Evolutionary conservation across 371 early-diverging fungal species (phyloP).

Genomic region (Mucor sp.): DNA sequence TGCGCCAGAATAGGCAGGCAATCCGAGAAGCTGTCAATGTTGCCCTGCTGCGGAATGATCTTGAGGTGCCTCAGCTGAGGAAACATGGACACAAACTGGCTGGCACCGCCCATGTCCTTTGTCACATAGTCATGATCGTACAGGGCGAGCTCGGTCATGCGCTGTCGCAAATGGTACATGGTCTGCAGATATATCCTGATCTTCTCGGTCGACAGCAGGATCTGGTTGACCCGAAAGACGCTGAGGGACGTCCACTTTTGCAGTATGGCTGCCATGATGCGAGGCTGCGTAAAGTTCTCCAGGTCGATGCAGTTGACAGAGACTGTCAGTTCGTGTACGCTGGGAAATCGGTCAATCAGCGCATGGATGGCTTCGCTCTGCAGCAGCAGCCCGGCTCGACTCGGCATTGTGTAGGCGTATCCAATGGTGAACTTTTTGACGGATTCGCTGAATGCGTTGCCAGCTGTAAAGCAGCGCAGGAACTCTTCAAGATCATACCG

Average conservation of each 20-base stretch:
- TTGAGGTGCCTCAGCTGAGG: constrained; percentile 6
- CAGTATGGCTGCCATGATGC: neutral
- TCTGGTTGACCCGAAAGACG: constrained; percentile 6
- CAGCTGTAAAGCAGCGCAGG: neutral
- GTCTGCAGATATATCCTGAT: constrained; percentile 8
- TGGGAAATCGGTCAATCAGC: constrained; percentile 2
- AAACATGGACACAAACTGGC: neutral
- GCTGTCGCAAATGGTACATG: neutral
- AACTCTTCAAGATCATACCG: constrained; percentile 3
- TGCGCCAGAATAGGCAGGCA: neutral
- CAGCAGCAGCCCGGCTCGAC: neutral
- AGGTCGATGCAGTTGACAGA: constrained; percentile 15
- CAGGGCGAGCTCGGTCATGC: neutral
- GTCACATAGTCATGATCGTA: constrained; percentile 13
- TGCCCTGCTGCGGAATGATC: neutral
- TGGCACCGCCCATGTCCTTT: neutral
- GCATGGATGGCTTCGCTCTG: neutral
- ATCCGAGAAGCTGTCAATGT: constrained; percentile 1
- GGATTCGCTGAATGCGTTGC: neutral
- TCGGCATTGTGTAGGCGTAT: constrained; percentile 5
- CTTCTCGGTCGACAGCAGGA: neutral
- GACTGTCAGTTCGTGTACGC: neutral
- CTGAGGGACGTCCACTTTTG: neutral
- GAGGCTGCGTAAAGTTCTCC: neutral
- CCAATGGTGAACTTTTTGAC: constrained; percentile 7